A percentile compares a stretch with the other conserved stretches of the same genome.
phyloP scores from a whole-genome alignment of 1,284 basidiomycete species.

The Puccinia novopanici region DNA sequence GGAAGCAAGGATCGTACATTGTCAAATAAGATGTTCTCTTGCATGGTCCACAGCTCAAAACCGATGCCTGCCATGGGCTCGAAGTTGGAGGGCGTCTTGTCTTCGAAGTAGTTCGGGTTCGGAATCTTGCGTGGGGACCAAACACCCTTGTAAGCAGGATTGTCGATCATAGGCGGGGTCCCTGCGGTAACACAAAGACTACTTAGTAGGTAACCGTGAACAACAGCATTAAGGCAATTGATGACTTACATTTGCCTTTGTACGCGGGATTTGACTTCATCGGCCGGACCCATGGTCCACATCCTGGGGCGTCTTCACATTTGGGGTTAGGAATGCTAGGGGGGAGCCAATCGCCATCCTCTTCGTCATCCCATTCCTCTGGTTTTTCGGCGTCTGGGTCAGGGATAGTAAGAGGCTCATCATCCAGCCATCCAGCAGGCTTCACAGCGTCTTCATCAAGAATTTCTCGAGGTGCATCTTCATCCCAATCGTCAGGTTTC shows the following conservation, averaged over 20 bases:
- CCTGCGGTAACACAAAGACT: background rate
- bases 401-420: constrained; percentile 77
- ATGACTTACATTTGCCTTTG: constrained; percentile 58
- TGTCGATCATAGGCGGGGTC: constrained; percentile 80
- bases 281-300: constrained; percentile 70
- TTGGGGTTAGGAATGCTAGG: constrained; percentile 78
- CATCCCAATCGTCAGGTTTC: constrained; percentile 91
- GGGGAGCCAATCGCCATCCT: constrained; percentile 97
- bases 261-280: constrained; percentile 58
- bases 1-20: constrained; percentile 52
- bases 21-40: constrained; percentile 81
- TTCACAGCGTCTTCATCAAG: constrained; percentile 80
- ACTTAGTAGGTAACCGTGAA: background rate
- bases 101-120: constrained; percentile 92
- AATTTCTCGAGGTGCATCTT: constrained; percentile 87
- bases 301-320: constrained; percentile 85
- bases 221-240: background rate
- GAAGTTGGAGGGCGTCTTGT: constrained; percentile 75
- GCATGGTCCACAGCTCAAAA: constrained; percentile 98
- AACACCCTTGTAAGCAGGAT: constrained; percentile 94
- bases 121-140: constrained; percentile 89
- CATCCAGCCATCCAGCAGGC: constrained; percentile 92
- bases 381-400: constrained; percentile 90
- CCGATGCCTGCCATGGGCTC: constrained; percentile 74
- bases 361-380: constrained; percentile 99